Evolutionary conservation across 1,284 basidiomycete genomes (phyloP), one percentile per base, ranked within the genome.

Genomic region (Ganoderma multipileum): DNA sequence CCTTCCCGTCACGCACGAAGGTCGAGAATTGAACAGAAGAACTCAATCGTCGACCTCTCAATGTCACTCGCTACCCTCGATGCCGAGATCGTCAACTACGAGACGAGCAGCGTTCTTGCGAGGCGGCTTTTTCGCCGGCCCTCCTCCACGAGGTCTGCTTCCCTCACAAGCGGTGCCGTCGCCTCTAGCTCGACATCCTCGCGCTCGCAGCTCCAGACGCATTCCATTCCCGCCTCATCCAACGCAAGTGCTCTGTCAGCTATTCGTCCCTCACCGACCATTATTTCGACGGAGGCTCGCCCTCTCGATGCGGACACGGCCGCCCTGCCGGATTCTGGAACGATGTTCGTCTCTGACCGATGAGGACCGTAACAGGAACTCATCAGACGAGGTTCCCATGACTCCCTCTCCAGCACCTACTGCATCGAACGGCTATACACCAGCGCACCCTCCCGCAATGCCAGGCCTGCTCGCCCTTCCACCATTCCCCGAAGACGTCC

Each of bases 401-500:
- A 50, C 23, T 50, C 23, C 30, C 5, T n/a, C 18, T 38, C 57
- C 33, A 33, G 33, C 33, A 33, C 4, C 33, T 33, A 33, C 33
- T 33, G 4, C 36, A 38, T n/a, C 36, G 33, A 58, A 38, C 38
- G 12, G 2, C 12, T 39, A 39, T 8, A 33, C 38, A 14, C 20
- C 57, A 14, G 4, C 36, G 38, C 30, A 2, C 23, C 16, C 3
- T 33, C 3, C 33, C 33, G 1, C 33, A 33, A 50, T 76, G 75
- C 70, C 75, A 26, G 70, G 71, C 16, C 61, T 74, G 20, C 54
- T 63, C 1, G 64, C 44, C 20, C 63, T 55, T 42, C 78, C 78
- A 1, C 78, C 79, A 3, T 82, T 82, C 68, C 81, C 81, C 2
- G 76, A 78, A 11, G 77, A 80, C 61, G 75, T 80, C 8, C 75